Percentiles rank a stretch among this genome's conserved stretches.
Conservation (phyloP, 2,329 filamentous ascomycete genomes). For the Aspergillus candidus region DNA sequence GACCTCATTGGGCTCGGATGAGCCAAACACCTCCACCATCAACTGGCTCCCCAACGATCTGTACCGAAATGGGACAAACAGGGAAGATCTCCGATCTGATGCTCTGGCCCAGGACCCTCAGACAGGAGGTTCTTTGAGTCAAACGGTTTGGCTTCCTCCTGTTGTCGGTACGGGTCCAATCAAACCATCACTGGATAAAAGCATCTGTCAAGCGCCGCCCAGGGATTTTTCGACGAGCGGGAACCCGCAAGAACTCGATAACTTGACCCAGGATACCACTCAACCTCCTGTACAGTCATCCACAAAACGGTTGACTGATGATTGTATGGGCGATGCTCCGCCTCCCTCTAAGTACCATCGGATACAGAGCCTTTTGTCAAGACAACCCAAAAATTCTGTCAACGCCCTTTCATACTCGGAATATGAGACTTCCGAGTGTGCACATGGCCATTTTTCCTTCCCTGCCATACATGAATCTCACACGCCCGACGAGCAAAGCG, state of each 20-base stretch:
- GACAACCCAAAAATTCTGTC: slow-evolving; percentile 7
- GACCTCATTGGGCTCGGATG: slow-evolving; percentile 19
- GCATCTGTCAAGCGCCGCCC: slow-evolving; percentile 15
- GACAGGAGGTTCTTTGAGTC: slow-evolving; percentile 14
- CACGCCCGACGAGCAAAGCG: slow-evolving; percentile 12
- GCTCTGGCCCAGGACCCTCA: slow-evolving; percentile 12
- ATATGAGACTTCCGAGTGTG: slow-evolving; percentile 7
- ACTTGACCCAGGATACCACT: slow-evolving; percentile 14
- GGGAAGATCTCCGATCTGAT: slow-evolving; percentile 11
- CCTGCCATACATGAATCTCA: slow-evolving; percentile 15
- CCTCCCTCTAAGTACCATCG: slow-evolving; percentile 22
- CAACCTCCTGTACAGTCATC: slow-evolving; percentile 19
- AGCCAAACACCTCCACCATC: slow-evolving; percentile 24
- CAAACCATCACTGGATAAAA: slow-evolving; percentile 13
- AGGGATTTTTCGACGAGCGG: slow-evolving; percentile 15
- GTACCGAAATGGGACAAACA: slow-evolving; percentile 14
- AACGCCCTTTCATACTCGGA: slow-evolving; percentile 9
- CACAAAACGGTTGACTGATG: slow-evolving; percentile 21
- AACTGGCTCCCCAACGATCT: slow-evolving; percentile 35
- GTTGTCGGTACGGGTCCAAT: slow-evolving; percentile 13
- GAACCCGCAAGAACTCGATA: slow-evolving; percentile 15
- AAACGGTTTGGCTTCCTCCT: slow-evolving; percentile 24
- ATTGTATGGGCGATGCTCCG: slow-evolving; percentile 23
- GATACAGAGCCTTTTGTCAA: slow-evolving; percentile 14
- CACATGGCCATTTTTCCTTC: slow-evolving; percentile 20